phyloP scores from a whole-genome alignment of 441 rosid genomes.

The Raphanus hybrid region DNA sequence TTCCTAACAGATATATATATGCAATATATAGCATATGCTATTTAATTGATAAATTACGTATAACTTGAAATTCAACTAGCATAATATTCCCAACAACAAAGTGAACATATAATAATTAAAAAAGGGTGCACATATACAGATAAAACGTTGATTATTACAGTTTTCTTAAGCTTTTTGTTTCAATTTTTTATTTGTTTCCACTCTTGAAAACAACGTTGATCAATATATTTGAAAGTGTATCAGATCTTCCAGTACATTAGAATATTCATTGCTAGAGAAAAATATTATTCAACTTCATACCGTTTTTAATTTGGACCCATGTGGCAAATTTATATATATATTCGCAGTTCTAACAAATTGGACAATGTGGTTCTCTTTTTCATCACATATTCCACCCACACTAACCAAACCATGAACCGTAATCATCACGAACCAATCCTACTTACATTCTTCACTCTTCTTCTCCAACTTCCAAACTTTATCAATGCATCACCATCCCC shows the following conservation, averaged over 20 bases:
- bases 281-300: slow-evolving; percentile 1
- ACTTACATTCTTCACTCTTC: slow-evolving; percentile 28
- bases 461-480: slow-evolving; percentile 18
- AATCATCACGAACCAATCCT: slow-evolving; percentile 21
- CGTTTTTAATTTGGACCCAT: neutral
- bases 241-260: neutral
- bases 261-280: neutral
- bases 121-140: neutral
- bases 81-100: neutral
- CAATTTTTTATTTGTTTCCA: neutral
- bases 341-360: neutral
- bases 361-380: neutral
- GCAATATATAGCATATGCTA: too few species aligned
- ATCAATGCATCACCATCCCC: slow-evolving; percentile 34
- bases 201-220: neutral
- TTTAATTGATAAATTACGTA: too few species aligned
- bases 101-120: neutral
- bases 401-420: slow-evolving; percentile 31
- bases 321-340: neutral
- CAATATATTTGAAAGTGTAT: neutral
- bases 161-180: neutral
- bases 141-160: neutral
- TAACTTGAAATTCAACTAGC: too few species aligned
- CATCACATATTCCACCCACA: slow-evolving; percentile 17
- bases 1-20: too few species aligned